Evolutionary conservation across 2,329 filamentous ascomycete species (phyloP), one percentile per base, ranked within the genome.

Genomic region (Whalleya microplaca): DNA sequence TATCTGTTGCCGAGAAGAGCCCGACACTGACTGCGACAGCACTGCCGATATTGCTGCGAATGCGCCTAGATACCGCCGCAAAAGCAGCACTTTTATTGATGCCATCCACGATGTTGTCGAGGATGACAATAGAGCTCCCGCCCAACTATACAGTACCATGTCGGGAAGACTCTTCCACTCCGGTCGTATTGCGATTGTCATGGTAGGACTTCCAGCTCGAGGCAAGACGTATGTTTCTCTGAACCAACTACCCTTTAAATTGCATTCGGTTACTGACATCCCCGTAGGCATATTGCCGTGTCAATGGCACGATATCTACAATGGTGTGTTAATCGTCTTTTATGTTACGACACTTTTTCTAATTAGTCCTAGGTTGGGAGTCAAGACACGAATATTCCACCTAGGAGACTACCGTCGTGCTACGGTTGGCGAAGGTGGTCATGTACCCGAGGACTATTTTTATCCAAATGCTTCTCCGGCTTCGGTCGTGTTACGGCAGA

Each of bases 371-470:
- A 89, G 87, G 95, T 84, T 99, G 41, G 95, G 95, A 61, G 95
- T 99, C 57, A 99, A 99, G 79, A 98, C 95, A 32, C 89, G 94
- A 65, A 96, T 98, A 66, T 99, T 99, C 73, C 95, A 99, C 72
- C 81, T 99, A 16, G 95, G 96, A 55, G 95, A 99, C 75, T 99
- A 99, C 73, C 89, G 95, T 64, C 86, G 95, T 71, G 93, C 92
- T 29, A 96, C 94, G 16, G 86, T 98, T 62, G 92, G 92, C 18
- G 85, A 87, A 42, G 91, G 88, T 14, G 88, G 89, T 54, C 86
- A 93, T 55, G 90, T 99, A 16, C 96, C 95, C 1, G 91, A 96
- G 62, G 95, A 99, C 72, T 99, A 99, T 75, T 99, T 99, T 78
- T 96, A 94, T 72, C 89, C 96, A 21, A 93, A 98, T 71, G 94